Base-by-base conservation (phyloP, 345 rosid species). In the Pistacia integerrima region DNA sequence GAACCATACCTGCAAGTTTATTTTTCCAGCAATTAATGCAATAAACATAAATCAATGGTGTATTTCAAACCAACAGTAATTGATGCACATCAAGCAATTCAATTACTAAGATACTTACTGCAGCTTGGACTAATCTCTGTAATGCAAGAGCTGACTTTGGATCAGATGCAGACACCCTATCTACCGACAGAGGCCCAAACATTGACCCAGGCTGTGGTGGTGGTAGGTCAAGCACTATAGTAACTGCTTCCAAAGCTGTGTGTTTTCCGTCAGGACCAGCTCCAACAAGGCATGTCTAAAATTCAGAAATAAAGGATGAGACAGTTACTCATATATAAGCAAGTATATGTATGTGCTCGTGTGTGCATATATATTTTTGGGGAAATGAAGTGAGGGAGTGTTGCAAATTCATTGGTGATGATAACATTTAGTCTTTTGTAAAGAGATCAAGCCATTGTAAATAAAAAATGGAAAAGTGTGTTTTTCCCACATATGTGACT, bases 181-280 rank as follows among this genome's bases (percentile, higher is more conserved):
- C 98, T 20, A 96, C 94, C 59, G 98, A 91, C 44, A 97, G 86
- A 76, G 93, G 82, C 66, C 97, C 95, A 25, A 85, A 84, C 97
- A 92, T 92, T 76, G 99, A 91, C 82, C 98, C 98, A 61, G 97
- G 99, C 78, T 96, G 99, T 35, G 98, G 99, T 57, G 98, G 99
- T 48, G 99, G 99, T 76, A 93, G 85, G 84, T 96, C 99, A 72
- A 96, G 99, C 76, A 96, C 99, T 74, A 96, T 85, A 14, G 99
- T 96, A 72, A 96, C 99, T 73, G 98, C 99, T 90, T 96, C 99
- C 89, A 96, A 77, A 56, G 99, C 98, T 38, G 97, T 93, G 87
- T 93, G 98, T 79, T 96, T 96, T 74, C 99, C 97, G 74, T 88
- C 95, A 82, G 97, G 97, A 79, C 99, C 99, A 83, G 99, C 99